Evolutionary conservation across 768 basidiomycete genomes (phyloP).

Genomic region (Agrocybe pediades): DNA sequence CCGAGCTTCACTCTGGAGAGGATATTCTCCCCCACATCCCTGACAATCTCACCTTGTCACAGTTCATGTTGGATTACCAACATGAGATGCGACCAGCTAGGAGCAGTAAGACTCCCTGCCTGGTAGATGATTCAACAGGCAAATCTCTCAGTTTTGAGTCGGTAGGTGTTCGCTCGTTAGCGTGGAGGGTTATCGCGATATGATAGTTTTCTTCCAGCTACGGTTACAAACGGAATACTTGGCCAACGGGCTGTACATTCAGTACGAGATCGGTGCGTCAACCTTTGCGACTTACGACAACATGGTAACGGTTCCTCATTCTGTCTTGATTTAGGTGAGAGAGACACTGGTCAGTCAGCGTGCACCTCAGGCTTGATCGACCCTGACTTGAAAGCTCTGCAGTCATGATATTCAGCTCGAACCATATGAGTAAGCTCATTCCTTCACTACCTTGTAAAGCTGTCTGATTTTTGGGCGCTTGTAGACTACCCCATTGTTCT

Average conservation of each 20-base stretch:
- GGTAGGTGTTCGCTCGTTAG: slow-evolving; percentile 25
- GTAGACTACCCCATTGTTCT: slow-evolving; percentile 45
- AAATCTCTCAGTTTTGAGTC: slow-evolving; percentile 37
- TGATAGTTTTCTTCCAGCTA: slow-evolving; percentile 26
- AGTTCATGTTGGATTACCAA: slow-evolving; percentile 55
- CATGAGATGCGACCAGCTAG: slow-evolving; percentile 46
- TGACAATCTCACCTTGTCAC: slow-evolving; percentile 55
- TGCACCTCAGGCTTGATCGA: neutral
- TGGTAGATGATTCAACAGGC: slow-evolving; percentile 55
- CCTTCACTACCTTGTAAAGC: neutral
- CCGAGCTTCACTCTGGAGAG: slow-evolving; percentile 25
- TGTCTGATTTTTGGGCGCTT: neutral
- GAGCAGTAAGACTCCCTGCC: slow-evolving; percentile 38
- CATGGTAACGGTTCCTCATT: neutral
- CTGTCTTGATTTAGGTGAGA: slow-evolving; percentile 34
- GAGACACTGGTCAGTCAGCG: slow-evolving; percentile 48
- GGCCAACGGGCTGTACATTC: slow-evolving; percentile 38
- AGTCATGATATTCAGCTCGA: slow-evolving; percentile 58
- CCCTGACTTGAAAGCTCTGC: neutral
- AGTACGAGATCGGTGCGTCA: slow-evolving; percentile 37
- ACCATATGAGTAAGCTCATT: slow-evolving; percentile 47
- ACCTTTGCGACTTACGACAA: neutral
- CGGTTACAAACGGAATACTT: slow-evolving; percentile 40
- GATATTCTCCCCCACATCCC: slow-evolving; percentile 41
- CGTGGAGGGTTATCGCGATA: neutral